Conservation (phyloP, 495 filamentous ascomycete genomes). For the Xylaria nigripes region DNA sequence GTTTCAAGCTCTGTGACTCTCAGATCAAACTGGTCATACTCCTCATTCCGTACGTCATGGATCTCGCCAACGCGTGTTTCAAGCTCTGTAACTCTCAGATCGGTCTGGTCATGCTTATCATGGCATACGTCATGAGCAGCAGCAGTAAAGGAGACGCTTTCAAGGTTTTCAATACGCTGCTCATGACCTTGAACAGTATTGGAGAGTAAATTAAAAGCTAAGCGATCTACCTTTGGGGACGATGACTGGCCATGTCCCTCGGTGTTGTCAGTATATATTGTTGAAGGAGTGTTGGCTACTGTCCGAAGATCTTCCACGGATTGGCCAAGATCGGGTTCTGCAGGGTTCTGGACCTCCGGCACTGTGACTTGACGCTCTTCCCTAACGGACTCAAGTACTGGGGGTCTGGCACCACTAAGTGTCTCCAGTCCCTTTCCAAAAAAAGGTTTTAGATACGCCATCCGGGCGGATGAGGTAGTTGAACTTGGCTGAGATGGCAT, state of each 20-base stretch:
- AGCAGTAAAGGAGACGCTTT: conserved; percentile 52
- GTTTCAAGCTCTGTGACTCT: conserved; percentile 54
- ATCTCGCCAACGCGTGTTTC: too few relatives aligned
- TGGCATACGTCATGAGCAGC: conserved; percentile 50
- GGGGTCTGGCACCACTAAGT: conserved; percentile 33
- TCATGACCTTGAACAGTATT: conserved; percentile 41
- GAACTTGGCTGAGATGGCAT: conserved; percentile 41
- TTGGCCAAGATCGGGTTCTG: conserved; percentile 10
- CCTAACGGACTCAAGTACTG: conserved; percentile 24
- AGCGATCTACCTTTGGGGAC: conserved; percentile 9
- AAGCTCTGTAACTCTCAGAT: conserved; percentile 51
- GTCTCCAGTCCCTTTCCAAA: conserved; percentile 40
- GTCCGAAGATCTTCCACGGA: conserved; percentile 19
- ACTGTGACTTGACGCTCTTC: conserved; percentile 16
- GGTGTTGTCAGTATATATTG: conserved; percentile 17
- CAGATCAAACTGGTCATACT: conserved; percentile 48
- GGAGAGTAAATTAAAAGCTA: conserved; percentile 29
- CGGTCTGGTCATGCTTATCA: conserved; percentile 49
- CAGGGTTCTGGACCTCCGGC: conserved; percentile 17
- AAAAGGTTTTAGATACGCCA: conserved; percentile 41
- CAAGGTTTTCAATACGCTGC: conserved; percentile 50
- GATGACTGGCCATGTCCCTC: conserved; percentile 19
- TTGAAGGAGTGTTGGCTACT: conserved; percentile 23
- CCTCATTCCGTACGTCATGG: conserved; percentile 52
- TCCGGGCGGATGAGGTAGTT: conserved; percentile 37